Evolutionary conservation across 2,329 filamentous ascomycete genomes (phyloP).

Genomic region (Aspergillus alliaceus): DNA sequence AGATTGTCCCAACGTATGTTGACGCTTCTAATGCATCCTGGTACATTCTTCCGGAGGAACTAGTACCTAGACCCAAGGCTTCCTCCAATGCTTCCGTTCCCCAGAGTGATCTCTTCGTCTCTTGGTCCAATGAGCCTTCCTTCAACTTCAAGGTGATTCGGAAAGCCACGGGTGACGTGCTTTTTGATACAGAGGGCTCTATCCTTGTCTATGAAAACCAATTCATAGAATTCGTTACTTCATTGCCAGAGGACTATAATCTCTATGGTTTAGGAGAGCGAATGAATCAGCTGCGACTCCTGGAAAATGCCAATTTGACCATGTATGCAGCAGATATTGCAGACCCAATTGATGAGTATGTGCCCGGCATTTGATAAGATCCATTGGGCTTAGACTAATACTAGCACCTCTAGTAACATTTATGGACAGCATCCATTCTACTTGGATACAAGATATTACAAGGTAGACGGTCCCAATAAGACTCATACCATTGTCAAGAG

Average conservation of each 20-base stretch:
- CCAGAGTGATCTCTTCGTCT: conserved; percentile 50
- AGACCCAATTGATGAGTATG: conserved; percentile 50
- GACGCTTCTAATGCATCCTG: conserved; percentile 62
- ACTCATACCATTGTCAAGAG: conserved; percentile 54
- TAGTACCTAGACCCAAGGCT: conserved; percentile 58
- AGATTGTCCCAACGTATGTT: conserved; percentile 67
- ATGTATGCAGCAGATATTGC: conserved; percentile 68
- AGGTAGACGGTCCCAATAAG: conserved; percentile 50
- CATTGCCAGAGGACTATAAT: conserved; percentile 70
- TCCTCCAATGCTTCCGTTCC: conserved; percentile 41
- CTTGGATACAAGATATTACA: conserved; percentile 74
- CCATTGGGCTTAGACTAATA: neutral
- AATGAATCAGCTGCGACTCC: conserved; percentile 69
- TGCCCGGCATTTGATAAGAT: neutral
- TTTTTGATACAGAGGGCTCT: conserved; percentile 66
- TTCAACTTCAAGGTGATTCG: conserved; percentile 59
- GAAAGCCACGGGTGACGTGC: conserved; percentile 61
- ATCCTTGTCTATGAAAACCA: conserved; percentile 73
- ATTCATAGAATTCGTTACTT: conserved; percentile 70
- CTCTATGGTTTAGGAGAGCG: conserved; percentile 73
- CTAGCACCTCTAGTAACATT: conserved; percentile 53
- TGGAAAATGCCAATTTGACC: conserved; percentile 70
- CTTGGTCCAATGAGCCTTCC: conserved; percentile 57
- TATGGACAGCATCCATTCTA: conserved; percentile 80
- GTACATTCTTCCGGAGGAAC: conserved; percentile 64